Evolutionary conservation across 2,329 filamentous ascomycete species (phyloP).

Genomic region (Colletotrichum sp.): DNA sequence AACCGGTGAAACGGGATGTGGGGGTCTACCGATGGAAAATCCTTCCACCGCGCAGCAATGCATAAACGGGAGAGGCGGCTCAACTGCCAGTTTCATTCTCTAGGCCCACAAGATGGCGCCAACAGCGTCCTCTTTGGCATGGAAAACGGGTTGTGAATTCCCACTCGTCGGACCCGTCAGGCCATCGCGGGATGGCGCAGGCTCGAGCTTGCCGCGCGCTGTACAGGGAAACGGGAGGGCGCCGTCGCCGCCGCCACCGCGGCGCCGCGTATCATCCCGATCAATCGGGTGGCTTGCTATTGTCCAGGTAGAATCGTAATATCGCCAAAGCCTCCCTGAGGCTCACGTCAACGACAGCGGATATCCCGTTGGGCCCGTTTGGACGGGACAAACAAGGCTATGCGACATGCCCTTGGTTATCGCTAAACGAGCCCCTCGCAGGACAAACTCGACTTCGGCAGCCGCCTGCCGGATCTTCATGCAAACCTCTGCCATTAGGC

Average conservation of each 20-base stretch:
- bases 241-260: background rate
- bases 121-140: background rate
- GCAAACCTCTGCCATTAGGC: background rate
- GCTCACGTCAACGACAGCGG: background rate
- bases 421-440: background rate
- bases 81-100: background rate
- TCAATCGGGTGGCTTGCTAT: background rate
- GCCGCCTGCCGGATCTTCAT: conserved; percentile 3
- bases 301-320: background rate
- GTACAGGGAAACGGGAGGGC: background rate
- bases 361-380: background rate
- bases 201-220: background rate
- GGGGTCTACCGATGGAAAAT: background rate
- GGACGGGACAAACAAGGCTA: background rate
- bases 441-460: background rate
- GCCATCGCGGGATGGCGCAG: background rate
- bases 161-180: background rate
- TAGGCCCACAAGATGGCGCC: background rate
- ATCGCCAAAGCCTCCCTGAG: background rate
- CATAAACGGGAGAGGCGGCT: background rate
- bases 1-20: background rate
- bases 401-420: background rate
- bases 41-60: background rate
- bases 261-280: background rate
- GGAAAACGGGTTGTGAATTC: background rate